Conservation (phyloP, 768 basidiomycete species). For the Chlorophyllum brunneum region DNA sequence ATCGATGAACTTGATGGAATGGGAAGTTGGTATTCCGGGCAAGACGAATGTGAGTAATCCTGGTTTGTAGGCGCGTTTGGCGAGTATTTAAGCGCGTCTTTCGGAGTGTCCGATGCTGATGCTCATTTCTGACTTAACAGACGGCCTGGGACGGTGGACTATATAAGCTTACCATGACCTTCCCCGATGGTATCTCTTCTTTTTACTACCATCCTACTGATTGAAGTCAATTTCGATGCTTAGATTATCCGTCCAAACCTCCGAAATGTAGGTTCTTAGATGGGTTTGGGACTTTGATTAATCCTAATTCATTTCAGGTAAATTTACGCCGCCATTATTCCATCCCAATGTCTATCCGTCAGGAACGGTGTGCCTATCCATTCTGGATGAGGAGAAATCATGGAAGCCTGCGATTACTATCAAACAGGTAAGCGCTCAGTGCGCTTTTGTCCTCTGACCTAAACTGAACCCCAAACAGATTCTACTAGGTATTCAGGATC, state of each 20-base stretch:
- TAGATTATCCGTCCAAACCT: constrained; percentile 94
- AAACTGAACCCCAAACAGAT: constrained; percentile 50
- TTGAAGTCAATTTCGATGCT: neutral
- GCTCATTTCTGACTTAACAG: constrained; percentile 37
- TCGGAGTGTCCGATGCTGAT: neutral
- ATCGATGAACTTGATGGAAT: constrained; percentile 93
- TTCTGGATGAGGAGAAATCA: constrained; percentile 96
- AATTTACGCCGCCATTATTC: constrained; percentile 93
- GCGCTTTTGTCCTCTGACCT: constrained; percentile 1
- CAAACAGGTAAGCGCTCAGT: constrained; percentile 67
- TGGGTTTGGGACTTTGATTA: neutral
- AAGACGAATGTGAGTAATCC: constrained; percentile 68
- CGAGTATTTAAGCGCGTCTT: constrained; percentile 12
- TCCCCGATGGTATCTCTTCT: constrained; percentile 86
- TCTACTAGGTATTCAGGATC: constrained; percentile 91
- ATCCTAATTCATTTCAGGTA: constrained; percentile 50
- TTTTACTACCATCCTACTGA: neutral
- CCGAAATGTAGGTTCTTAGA: constrained; percentile 70
- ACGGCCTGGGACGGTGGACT: constrained; percentile 97
- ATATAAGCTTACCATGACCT: constrained; percentile 89
- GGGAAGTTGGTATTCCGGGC: constrained; percentile 99
- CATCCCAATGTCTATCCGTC: constrained; percentile 99
- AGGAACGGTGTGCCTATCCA: constrained; percentile 96
- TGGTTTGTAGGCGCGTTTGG: constrained; percentile 11
- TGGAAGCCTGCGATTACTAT: constrained; percentile 99